Base-by-base conservation (phyloP, 2,329 filamentous ascomycete genomes). In the Thelonectria discophora region DNA sequence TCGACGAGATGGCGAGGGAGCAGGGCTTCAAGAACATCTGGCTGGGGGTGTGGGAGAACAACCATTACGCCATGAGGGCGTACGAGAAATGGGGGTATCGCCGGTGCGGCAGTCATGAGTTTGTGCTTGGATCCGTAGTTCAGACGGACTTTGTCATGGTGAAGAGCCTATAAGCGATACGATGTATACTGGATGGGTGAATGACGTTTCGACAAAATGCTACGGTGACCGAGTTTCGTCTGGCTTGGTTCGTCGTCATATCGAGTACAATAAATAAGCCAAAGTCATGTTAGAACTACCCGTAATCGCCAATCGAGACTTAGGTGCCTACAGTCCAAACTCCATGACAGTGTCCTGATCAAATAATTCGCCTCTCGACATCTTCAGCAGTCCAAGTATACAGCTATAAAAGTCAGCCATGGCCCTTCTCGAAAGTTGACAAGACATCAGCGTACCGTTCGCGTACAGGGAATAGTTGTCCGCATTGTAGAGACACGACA, bases 31-130 rank as follows among this genome's bases (percentile, higher is more conserved):
- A 66, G 50, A 70, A 77, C 24, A 70, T 82, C 17, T 83, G 81
- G 80, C 66, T 83, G 10, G 80, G 80, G 0, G 80, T 82, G 10
- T 83, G 81, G 81, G 78, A 83, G 52, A 77, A 81, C 63, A 83
- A 82, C 54, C 37, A 55, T 1, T 73, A 66, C 30, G 80, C 80
- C 0, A 72, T 75, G 21, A 73, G 59, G 34, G 71, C 78, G 5
- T 83, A 83, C 65, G 72, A 72, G 58, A 77, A 73, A 65, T 73
- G 76, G 66, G 81, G 81, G 0, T 83, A 78, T 57, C 60, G 56
- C 15, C 67, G 65, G 20, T 74, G 81, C 1, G 81, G 81, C 0
- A 39, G 70, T 10, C 79, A 82, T 62, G 75, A 78, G 9, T 83
- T 82, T 64, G 72, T 69, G 0, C 69, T 82, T 45, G 81, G 81